Conservation (phyloP, 257 asterid genomes). For the Penstemon barbatus region DNA sequence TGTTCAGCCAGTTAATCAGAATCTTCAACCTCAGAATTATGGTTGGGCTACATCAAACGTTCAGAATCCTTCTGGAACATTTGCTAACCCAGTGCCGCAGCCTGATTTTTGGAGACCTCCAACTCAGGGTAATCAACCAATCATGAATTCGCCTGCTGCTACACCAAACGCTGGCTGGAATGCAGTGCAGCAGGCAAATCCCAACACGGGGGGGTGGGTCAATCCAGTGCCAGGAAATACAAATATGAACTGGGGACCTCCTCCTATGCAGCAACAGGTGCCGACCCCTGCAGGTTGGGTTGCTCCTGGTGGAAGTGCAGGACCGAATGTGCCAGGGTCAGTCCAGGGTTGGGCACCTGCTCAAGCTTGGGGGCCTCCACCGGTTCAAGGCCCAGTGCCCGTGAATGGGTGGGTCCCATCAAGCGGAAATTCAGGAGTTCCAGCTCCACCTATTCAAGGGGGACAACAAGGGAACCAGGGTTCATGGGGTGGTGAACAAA, state of each 20-base stretch:
- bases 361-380: conserved; percentile 43
- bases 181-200: conserved; percentile 52
- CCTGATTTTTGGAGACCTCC: conserved; percentile 70
- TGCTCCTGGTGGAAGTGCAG: conserved; percentile 40
- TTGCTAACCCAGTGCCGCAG: conserved; percentile 55
- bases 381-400: conserved; percentile 45
- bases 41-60: conserved; percentile 52
- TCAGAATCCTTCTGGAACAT: conserved; percentile 55
- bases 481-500: conserved; percentile 53
- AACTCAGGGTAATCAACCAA: conserved; percentile 54
- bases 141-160: conserved; percentile 49
- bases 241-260: conserved; percentile 54
- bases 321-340: conserved; percentile 34
- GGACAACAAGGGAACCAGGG: conserved; percentile 50
- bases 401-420: conserved; percentile 51
- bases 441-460: conserved; percentile 48
- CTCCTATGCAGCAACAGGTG: conserved; percentile 48
- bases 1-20: conserved; percentile 49
- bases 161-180: conserved; percentile 64
- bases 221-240: conserved; percentile 45
- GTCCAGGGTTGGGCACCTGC: conserved; percentile 57
- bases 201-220: conserved; percentile 74
- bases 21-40: conserved; percentile 51
- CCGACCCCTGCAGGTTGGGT: conserved; percentile 60
- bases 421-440: conserved; percentile 36